phyloP scores from a whole-genome alignment of 805 yeast species.

The Suhomyces canberraensis region DNA sequence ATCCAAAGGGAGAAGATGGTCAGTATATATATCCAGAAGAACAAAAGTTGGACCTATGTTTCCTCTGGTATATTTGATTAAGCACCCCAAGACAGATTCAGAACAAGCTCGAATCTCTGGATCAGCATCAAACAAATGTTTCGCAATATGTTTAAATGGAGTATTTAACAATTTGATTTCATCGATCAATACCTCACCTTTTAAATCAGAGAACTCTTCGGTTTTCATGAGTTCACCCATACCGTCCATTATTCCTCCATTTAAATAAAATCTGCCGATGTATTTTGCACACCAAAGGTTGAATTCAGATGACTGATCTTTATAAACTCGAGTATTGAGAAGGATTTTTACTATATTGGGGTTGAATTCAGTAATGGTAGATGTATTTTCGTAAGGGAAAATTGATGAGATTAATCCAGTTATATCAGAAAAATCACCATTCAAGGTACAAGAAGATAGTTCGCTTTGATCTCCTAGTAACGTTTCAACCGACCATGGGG shows the following conservation, averaged over 20 bases:
- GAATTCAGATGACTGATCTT: conserved; percentile 12
- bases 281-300: conserved; percentile 23
- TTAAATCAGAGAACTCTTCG: not conserved
- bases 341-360: conserved; percentile 6
- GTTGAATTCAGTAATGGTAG: not conserved
- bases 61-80: conserved; percentile 14
- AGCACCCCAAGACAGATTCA: conserved; percentile 41
- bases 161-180: too few relatives aligned
- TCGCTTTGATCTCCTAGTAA: conserved; percentile 11
- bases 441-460: not conserved
- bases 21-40: too few relatives aligned
- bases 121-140: conserved; percentile 12
- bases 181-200: not conserved
- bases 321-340: conserved; percentile 2
- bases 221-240: not conserved
- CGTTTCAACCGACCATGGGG: conserved; percentile 8
- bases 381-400: conserved; percentile 5
- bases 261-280: conserved; percentile 19
- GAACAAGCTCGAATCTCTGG: conserved; percentile 24
- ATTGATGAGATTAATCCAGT: conserved; percentile 5
- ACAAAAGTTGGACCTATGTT: not conserved
- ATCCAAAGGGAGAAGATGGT: conserved; percentile 30
- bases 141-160: too few relatives aligned
- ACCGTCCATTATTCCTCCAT: conserved; percentile 14
- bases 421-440: not conserved